Evolutionary conservation across 2,329 filamentous ascomycete species (phyloP).

Genomic region (Calonectria hongkongensis): DNA sequence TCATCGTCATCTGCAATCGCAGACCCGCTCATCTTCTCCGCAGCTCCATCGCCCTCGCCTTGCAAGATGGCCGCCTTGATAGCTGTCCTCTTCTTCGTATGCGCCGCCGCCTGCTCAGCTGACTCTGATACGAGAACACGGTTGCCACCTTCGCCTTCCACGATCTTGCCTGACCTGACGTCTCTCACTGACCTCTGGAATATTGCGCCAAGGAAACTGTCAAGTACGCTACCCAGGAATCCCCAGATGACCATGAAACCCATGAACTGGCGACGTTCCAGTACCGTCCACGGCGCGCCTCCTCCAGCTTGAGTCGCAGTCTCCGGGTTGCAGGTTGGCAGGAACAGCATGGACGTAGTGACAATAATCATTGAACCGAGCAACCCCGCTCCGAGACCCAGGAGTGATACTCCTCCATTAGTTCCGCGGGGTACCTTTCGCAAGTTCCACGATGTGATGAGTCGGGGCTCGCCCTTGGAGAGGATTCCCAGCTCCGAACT

Average conservation of each 20-base stretch:
- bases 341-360: slow-evolving; percentile 77
- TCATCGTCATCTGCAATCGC: slow-evolving; percentile 61
- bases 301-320: slow-evolving; percentile 63
- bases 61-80: slow-evolving; percentile 64
- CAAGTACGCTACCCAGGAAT: slow-evolving; percentile 85
- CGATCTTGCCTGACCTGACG: slow-evolving; percentile 86
- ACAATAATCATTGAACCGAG: slow-evolving; percentile 84
- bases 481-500: slow-evolving; percentile 96
- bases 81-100: slow-evolving; percentile 59
- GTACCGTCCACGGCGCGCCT: slow-evolving; percentile 68
- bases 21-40: slow-evolving; percentile 60
- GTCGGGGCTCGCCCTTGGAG: slow-evolving; percentile 82
- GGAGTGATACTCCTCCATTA: slow-evolving; percentile 90
- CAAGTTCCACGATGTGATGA: slow-evolving; percentile 88
- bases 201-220: slow-evolving; percentile 90
- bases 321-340: slow-evolving; percentile 79
- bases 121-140: slow-evolving; percentile 70
- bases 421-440: slow-evolving; percentile 91
- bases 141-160: slow-evolving; percentile 88
- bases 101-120: slow-evolving; percentile 51
- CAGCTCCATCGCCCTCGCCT: slow-evolving; percentile 66
- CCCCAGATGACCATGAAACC: slow-evolving; percentile 83
- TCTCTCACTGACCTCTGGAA: slow-evolving; percentile 93
- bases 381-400: slow-evolving; percentile 83
- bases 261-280: slow-evolving; percentile 68